These are phyloP conservation scores for Annulohypoxylon bovei DNA, from an alignment of 495 filamentous ascomycete species.

Conservation along the genomic window DNA sequence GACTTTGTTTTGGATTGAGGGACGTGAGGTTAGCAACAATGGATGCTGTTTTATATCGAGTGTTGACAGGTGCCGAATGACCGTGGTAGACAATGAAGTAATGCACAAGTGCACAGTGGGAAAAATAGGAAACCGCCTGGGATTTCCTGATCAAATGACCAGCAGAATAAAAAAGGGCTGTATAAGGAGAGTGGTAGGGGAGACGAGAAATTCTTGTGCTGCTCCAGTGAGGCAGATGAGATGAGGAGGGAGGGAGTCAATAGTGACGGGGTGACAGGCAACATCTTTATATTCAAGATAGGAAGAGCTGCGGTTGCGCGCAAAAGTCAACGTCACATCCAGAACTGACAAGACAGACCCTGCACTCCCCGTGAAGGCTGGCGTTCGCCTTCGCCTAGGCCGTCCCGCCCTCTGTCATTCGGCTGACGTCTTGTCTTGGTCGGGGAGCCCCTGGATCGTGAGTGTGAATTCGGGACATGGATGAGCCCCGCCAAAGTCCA, in stretches of 20 bases:
- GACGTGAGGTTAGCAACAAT: constrained; percentile 12
- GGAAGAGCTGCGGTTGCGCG: constrained; percentile 4
- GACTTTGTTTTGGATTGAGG: constrained; percentile 30
- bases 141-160: constrained; percentile 39
- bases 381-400: constrained; percentile 7
- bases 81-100: constrained; percentile 35
- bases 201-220: constrained; percentile 37
- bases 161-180: constrained; percentile 32
- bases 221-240: constrained; percentile 23
- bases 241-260: constrained; percentile 12
- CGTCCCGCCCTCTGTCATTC: constrained; percentile 17
- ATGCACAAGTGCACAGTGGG: constrained; percentile 30
- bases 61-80: constrained; percentile 34
- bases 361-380: constrained; percentile 39
- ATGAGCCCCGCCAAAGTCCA: constrained; percentile 27
- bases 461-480: constrained; percentile 38
- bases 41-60: constrained; percentile 9
- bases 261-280: constrained; percentile 15
- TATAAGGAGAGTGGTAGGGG: constrained; percentile 31
- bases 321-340: constrained; percentile 34
- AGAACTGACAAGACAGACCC: constrained; percentile 11
- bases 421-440: constrained; percentile 40
- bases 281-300: constrained; percentile 35
- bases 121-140: constrained; percentile 39
- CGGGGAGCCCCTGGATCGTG: constrained; percentile 38